Evolutionary conservation across 257 asterid genomes (phyloP), one percentile per base, ranked within the genome.

Genomic region (Salvia hispanica): DNA sequence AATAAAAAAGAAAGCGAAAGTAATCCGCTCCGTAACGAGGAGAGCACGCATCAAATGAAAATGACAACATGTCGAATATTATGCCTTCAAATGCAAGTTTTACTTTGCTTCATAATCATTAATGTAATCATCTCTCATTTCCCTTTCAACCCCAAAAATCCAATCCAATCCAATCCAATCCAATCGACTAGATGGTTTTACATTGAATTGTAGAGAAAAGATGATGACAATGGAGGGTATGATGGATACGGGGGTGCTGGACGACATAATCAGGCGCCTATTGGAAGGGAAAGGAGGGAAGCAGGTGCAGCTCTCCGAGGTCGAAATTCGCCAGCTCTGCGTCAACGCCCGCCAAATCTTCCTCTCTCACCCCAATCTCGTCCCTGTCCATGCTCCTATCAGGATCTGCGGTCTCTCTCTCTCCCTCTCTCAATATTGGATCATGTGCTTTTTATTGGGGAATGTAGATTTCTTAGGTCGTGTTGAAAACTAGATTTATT

Each of bases 301-400:
- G 58, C 97, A 91, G 84, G 96, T 86, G 4, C 88, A 91, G 88
- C 84, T 91, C 0, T 91, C 97, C n/a, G 97, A 91, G 79, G 85
- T 84, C 6, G 97, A 91, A 96, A 88, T 91, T 86, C 93, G 96
- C n/a, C 95, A 82, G 83, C 95, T 91, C 66, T 88, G 96, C 77
- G 86, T 85, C 78, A 85, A 82, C 74, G 95, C 93, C 40, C 86
- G 96, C 33, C 97, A 88, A 74, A 82, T 86, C 67, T 82, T 88
- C 67, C 85, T 88, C 12, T 83, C 96, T 65, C 90, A 88, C 58
- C 93, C 96, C 72, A 85, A 54, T 78, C 93, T 91, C 66, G 88
- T 91, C 42, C 79, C 74, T 54, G 69, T 91, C 67, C 82, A 31
- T 7, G 95, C 96, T 56, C 97, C 97, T 4, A 62, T 91, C 80